A percentile compares a stretch with the other conserved stretches of the same genome.
Evolutionary conservation across 2,329 filamentous ascomycete genomes (phyloP).

Genomic region (Pleurostoma richardsiae): DNA sequence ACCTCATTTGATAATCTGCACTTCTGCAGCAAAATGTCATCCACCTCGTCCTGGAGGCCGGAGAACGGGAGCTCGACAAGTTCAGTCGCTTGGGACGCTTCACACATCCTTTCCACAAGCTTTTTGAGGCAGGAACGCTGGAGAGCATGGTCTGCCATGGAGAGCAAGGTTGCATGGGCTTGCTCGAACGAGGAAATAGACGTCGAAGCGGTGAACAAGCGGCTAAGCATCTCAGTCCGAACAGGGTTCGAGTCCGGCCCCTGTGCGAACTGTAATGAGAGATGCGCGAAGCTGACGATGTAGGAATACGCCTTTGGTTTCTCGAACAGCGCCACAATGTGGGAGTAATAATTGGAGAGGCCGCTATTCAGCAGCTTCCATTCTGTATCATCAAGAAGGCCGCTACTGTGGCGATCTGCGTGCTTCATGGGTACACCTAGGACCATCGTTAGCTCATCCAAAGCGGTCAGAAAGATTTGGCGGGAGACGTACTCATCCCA

Average conservation of each 20-base stretch:
- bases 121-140: conserved; percentile 67
- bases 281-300: conserved; percentile 76
- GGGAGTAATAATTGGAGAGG: conserved; percentile 77
- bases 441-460: conserved; percentile 17
- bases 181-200: conserved; percentile 75
- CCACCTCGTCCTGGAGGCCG: conserved; percentile 71
- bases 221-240: conserved; percentile 69
- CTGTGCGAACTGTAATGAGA: conserved; percentile 63
- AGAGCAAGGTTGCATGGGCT: conserved; percentile 73
- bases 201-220: conserved; percentile 78
- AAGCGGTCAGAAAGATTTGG: not conserved
- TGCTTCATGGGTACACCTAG: conserved; percentile 41
- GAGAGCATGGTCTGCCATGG: conserved; percentile 67
- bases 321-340: conserved; percentile 80
- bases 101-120: conserved; percentile 66
- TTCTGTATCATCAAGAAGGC: conserved; percentile 72
- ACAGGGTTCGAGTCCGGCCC: conserved; percentile 28
- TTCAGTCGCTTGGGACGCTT: conserved; percentile 58
- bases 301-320: conserved; percentile 70
- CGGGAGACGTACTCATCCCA: conserved; percentile 63
- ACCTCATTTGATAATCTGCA: conserved; percentile 67
- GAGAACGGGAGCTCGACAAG: conserved; percentile 76
- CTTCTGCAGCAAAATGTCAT: conserved; percentile 69
- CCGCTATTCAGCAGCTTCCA: conserved; percentile 66
- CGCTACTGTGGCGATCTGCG: conserved; percentile 50